Evolutionary conservation across 345 rosid genomes (phyloP).

Genomic region (Melaleuca quinquenervia): DNA sequence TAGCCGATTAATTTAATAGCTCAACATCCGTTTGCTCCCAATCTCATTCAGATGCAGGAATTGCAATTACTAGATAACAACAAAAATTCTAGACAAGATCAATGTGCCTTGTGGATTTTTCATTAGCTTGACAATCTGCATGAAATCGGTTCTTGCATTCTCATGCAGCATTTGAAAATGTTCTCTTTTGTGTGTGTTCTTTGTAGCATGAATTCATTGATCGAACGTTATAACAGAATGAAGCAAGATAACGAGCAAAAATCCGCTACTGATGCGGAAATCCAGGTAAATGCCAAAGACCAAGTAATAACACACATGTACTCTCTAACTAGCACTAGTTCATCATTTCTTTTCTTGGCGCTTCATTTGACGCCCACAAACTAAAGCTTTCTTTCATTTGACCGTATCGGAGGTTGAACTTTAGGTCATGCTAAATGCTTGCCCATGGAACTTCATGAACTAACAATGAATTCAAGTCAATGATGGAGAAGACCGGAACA

Average conservation of each 20-base stretch:
- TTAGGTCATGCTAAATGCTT: background rate
- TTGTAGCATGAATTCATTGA: constrained; percentile 2
- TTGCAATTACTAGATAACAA: background rate
- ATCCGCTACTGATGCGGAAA: background rate
- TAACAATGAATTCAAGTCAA: background rate
- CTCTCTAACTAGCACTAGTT: background rate
- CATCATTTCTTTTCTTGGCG: background rate
- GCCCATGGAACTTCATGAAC: background rate
- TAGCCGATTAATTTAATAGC: background rate
- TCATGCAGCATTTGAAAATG: background rate
- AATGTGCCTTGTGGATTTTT: background rate
- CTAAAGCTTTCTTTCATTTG: background rate
- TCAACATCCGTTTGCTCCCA: background rate
- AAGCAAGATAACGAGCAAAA: constrained; percentile 1
- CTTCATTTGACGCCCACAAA: background rate
- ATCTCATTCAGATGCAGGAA: background rate
- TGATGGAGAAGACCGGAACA: background rate
- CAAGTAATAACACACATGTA: background rate
- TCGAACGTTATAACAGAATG: background rate
- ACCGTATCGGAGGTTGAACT: background rate
- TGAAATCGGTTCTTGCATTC: background rate
- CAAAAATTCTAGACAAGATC: background rate
- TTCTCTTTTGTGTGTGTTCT: background rate
- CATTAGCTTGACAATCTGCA: background rate
- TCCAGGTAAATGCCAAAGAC: background rate